Base-by-base conservation (phyloP, 139 green algal species). In the Trebouxia sp. region DNA sequence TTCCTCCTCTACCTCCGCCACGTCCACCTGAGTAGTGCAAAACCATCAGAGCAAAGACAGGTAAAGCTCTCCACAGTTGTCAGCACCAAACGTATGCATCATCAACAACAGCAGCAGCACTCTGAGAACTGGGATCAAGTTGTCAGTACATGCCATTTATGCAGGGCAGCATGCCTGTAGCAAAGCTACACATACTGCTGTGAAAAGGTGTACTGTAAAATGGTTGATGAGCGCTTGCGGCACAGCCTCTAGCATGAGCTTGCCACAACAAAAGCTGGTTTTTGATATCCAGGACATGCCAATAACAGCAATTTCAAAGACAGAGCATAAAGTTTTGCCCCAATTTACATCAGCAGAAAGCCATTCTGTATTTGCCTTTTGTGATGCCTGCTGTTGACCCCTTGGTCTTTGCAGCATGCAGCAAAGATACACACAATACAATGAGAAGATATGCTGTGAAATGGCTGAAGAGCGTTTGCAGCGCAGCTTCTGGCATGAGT, bases 341-440 rank as follows among this genome's bases (percentile, higher is more conserved):
- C n/a, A n/a, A n/a, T n/a, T n/a, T n/a, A n/a, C n/a, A n/a, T n/a
- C n/a, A n/a, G n/a, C n/a, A n/a, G n/a, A n/a, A n/a, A n/a, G n/a
- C n/a, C n/a, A 28, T 6, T 14, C 26, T 6, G 11, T 79, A 45
- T 17, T 50, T 48, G n/a, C 72, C 80, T 51, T 70, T 53, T 14
- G 48, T 56, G 51, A 69, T 43, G 43, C 77, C 32, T 5, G 55
- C 37, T 4, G 81, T 77, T 1, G 89, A 89, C 11, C 92, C 93
- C 87, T 98, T 98, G 10, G 92, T 89, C 84, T 84, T 88, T 0
- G n/a, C n/a, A n/a, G n/a, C n/a, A n/a, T n/a, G n/a, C n/a, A n/a
- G n/a, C n/a, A n/a, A n/a, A n/a, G n/a, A n/a, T n/a, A n/a, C n/a
- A n/a, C n/a, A n/a, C n/a, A n/a, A n/a, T n/a, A n/a, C n/a, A n/a